These are phyloP conservation scores for Termitomyces sp. DNA, from an alignment of 768 basidiomycete genomes.

Conservation along the genomic window DNA sequence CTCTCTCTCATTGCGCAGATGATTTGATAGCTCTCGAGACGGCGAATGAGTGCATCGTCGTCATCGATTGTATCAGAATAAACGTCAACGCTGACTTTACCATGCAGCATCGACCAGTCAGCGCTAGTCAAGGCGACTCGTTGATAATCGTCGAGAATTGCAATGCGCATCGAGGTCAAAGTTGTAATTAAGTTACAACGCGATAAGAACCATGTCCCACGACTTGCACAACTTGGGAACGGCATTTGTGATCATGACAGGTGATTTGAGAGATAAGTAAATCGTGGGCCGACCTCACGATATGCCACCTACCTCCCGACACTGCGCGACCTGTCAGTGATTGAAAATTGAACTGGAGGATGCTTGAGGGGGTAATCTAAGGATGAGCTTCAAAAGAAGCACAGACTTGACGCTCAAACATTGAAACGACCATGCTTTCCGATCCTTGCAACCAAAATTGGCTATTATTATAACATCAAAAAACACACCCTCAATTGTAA, in stretches of 20 bases:
- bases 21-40: slow-evolving; percentile 47
- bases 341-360: background rate
- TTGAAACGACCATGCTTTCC: background rate
- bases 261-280: background rate
- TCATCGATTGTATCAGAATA: slow-evolving; percentile 48
- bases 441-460: background rate
- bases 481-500: background rate
- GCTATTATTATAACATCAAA: background rate
- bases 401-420: background rate
- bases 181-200: background rate
- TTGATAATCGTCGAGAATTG: slow-evolving; percentile 62
- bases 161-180: slow-evolving; percentile 27
- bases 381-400: background rate
- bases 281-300: background rate
- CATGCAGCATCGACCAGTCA: slow-evolving; percentile 46
- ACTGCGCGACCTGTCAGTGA: too few relatives aligned
- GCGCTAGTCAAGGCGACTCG: slow-evolving; percentile 41
- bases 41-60: slow-evolving; percentile 41
- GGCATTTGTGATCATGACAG: background rate
- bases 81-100: slow-evolving; percentile 34
- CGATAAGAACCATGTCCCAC: background rate
- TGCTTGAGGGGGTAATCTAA: background rate
- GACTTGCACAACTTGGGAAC: background rate
- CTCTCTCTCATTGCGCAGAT: slow-evolving; percentile 65
- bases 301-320: background rate